Percentiles rank a stretch among this genome's conserved stretches.
phyloP scores from a whole-genome alignment of 768 basidiomycete genomes.

The Naganishia vaughanmartiniae region DNA sequence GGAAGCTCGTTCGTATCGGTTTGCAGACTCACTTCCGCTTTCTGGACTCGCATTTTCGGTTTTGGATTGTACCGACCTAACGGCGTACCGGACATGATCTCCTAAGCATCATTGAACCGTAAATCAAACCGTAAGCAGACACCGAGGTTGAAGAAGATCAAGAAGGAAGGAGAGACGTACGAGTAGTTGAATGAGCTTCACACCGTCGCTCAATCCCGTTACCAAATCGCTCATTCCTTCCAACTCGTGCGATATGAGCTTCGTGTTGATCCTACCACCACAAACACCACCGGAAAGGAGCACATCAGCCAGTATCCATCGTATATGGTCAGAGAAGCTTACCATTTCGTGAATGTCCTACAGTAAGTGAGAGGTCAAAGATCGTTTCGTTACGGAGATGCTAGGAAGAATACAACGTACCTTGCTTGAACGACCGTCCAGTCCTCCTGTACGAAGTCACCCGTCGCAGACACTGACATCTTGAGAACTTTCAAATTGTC shows the following conservation, averaged over 20 bases:
- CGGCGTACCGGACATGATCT: slow-evolving; percentile 12
- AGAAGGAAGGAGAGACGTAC: slow-evolving; percentile 3
- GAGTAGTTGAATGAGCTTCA: slow-evolving; percentile 74
- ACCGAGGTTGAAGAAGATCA: not conserved
- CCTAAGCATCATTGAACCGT: not conserved
- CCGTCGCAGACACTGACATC: not conserved
- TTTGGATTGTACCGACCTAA: slow-evolving; percentile 77
- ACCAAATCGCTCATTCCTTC: slow-evolving; percentile 86
- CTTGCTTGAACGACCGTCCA: slow-evolving; percentile 16
- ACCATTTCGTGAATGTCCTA: slow-evolving; percentile 52
- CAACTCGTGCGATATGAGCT: slow-evolving; percentile 78
- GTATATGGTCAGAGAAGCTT: slow-evolving; percentile 9
- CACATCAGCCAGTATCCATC: not conserved
- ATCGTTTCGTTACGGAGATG: no score
- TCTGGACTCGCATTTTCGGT: slow-evolving; percentile 89
- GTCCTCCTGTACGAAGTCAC: not conserved
- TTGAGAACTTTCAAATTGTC: not conserved
- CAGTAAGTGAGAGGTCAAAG: not conserved
- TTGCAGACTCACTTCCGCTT: slow-evolving; percentile 63
- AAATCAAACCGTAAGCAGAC: not conserved
- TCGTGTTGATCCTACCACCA: slow-evolving; percentile 80
- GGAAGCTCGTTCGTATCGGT: not conserved
- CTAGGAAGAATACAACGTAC: not conserved
- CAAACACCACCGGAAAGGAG: not conserved
- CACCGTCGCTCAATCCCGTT: slow-evolving; percentile 88